These are phyloP conservation scores for Cystobasidium ongulense DNA, from an alignment of 768 basidiomycete genomes.

Conservation along the genomic window DNA sequence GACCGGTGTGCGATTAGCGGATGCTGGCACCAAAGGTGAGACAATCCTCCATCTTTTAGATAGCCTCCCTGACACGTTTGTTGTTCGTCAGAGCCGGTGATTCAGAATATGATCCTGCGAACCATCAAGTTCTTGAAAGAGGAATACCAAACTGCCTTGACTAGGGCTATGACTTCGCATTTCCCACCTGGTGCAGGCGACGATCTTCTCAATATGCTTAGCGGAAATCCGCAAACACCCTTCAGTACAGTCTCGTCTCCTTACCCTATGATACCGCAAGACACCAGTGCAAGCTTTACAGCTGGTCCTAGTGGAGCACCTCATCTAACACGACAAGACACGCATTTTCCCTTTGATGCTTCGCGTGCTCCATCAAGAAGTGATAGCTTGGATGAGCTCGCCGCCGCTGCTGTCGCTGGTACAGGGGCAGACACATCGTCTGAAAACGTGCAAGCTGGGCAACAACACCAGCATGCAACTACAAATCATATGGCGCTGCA, in stretches of 20 bases:
- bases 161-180: constrained; percentile 2
- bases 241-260: neutral
- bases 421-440: neutral
- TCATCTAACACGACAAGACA: constrained; percentile 1
- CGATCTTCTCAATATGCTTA: neutral
- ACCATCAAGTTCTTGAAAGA: constrained; percentile 89
- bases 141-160: constrained; percentile 76
- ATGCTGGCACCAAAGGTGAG: constrained; percentile 89
- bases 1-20: constrained; percentile 70
- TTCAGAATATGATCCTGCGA: constrained; percentile 88
- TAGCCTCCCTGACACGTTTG: neutral
- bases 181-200: constrained; percentile 5
- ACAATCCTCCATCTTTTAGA: neutral
- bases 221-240: neutral
- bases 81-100: constrained; percentile 65
- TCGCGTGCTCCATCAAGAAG: neutral
- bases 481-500: neutral
- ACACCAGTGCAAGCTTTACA: neutral
- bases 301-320: neutral
- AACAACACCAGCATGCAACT: neutral
- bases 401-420: neutral
- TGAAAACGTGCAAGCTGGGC: neutral
- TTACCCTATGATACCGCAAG: neutral
- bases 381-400: neutral
- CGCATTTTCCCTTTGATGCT: constrained; percentile 16